Conservation (phyloP, 129 eudicot genomes). For the Gnaphalium uliginosum region DNA sequence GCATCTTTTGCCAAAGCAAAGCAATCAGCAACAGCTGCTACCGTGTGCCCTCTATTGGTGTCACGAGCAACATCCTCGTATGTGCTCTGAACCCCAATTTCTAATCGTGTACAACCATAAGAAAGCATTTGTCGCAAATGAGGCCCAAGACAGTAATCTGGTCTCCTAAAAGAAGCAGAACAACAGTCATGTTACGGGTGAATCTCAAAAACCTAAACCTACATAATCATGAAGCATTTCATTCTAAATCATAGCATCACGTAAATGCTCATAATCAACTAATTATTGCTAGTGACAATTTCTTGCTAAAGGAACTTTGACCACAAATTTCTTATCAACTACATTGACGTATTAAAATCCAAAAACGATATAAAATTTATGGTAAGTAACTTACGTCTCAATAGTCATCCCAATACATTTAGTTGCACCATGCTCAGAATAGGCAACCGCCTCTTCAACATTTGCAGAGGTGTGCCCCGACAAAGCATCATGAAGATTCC, state of each 20-base stretch:
- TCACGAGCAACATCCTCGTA: constrained; percentile 99
- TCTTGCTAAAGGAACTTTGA: background rate
- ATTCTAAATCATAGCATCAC: constrained; percentile 1
- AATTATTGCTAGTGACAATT: background rate
- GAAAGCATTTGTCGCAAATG: constrained; percentile 95
- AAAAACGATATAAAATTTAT: constrained; percentile 4
- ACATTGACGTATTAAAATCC: background rate
- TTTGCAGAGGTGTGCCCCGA: constrained; percentile 98
- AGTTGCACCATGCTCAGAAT: constrained; percentile 92
- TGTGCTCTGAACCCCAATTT: constrained; percentile 97
- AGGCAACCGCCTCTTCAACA: constrained; percentile 95
- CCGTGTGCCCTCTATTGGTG: constrained; percentile 96
- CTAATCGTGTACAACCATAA: constrained; percentile 92
- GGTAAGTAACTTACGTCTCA: constrained; percentile 67
- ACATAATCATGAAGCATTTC: background rate
- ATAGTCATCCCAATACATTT: constrained; percentile 99
- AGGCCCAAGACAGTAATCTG: constrained; percentile 97
- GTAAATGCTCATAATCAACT: constrained; percentile 3
- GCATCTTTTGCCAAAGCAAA: constrained; percentile 97
- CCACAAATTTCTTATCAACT: background rate
- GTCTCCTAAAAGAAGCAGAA: constrained; percentile 59
- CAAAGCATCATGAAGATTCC: constrained; percentile 96
- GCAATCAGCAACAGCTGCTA: constrained; percentile 99
- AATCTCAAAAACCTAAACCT: background rate
- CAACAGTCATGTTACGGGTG: background rate